Evolutionary conservation across 2,329 filamentous ascomycete genomes (phyloP), one percentile per base, ranked within the genome.

Genomic region (Epichloe sylvatica): DNA sequence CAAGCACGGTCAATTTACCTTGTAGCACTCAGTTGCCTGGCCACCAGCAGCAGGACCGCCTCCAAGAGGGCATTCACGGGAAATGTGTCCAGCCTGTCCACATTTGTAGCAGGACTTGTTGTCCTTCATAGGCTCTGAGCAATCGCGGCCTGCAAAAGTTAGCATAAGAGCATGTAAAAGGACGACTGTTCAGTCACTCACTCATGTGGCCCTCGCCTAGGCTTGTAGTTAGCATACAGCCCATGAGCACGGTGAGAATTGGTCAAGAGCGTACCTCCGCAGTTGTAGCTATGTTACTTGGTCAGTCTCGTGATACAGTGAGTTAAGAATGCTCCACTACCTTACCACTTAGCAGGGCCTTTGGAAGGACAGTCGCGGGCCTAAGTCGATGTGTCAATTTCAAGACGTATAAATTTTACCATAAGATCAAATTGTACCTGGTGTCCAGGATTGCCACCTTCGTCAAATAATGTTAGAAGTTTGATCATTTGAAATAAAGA

Each of bases 341-440:
- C 80, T 68, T 73, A 89, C 84, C 85, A 90, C 70, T 87, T 89
- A 61, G 85, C 80, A 60, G 83, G 81, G 60, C 84, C 84, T 72
- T 85, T 84, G 76, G 81, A 87, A 63, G 86, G 86, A 77, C 86
- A 92, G 64, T 91, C 86, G 63, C 86, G 84, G 63, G 86, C 85
- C 85, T 88, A 58, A 6, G 33, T 37, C n/a, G 35, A 52, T 53
- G 46, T 46, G 49, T 56, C 53, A 54, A 54, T 52, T 54, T 49
- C 49, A 57, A 47, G 49, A 11, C 39, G 33, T 7, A 25, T 38
- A 33, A 35, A 39, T 19, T 5, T 38, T 19, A 17, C 37, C n/a
- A 39, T n/a, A 43, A 17, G 7, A 15, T 17, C n/a, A 13, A 42
- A 51, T 62, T 72, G 72, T 83, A 85, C 82, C 81, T 86, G 83